Percentiles rank a stretch among this genome's conserved stretches.
Evolutionary conservation across 768 basidiomycete species (phyloP).

Genomic region (Gautieria morchelliformis): DNA sequence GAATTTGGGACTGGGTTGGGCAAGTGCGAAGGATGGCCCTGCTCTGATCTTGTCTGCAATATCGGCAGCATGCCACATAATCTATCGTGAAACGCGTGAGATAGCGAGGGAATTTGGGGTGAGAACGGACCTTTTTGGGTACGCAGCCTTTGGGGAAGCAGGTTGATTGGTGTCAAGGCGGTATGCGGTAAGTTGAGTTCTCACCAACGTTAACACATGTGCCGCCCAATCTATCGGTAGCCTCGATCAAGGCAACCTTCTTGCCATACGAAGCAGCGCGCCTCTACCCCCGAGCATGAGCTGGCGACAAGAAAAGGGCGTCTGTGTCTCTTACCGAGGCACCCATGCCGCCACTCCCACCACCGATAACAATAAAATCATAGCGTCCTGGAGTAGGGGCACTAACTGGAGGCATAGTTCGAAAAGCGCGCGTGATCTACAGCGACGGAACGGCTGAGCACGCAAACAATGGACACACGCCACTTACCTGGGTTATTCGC

Average conservation of each 20-base stretch:
- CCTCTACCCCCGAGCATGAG: constrained; percentile 41
- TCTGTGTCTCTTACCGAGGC: constrained; percentile 48
- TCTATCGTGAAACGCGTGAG: constrained; percentile 31
- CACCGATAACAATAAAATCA: constrained; percentile 85
- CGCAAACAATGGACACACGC: background rate
- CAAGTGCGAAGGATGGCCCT: constrained; percentile 63
- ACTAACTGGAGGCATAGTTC: constrained; percentile 59
- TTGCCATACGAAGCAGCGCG: constrained; percentile 88
- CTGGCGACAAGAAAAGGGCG: background rate
- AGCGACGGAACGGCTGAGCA: background rate
- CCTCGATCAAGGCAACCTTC: constrained; percentile 87
- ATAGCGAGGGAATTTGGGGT: background rate
- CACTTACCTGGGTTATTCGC: constrained; percentile 1
- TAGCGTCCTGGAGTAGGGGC: constrained; percentile 57
- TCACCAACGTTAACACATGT: constrained; percentile 97
- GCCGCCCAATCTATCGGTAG: constrained; percentile 67
- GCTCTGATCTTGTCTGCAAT: constrained; percentile 75
- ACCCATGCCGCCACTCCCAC: constrained; percentile 88
- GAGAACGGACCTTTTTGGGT: constrained; percentile 76
- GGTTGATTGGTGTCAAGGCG: background rate
- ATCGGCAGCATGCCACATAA: constrained; percentile 98
- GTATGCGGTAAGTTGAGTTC: constrained; percentile 20
- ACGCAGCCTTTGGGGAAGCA: constrained; percentile 61
- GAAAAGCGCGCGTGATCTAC: constrained; percentile 40
- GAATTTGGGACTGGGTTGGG: constrained; percentile 50